Conservation (phyloP, 805 yeast species). For the Isabelozyma gotoi region DNA sequence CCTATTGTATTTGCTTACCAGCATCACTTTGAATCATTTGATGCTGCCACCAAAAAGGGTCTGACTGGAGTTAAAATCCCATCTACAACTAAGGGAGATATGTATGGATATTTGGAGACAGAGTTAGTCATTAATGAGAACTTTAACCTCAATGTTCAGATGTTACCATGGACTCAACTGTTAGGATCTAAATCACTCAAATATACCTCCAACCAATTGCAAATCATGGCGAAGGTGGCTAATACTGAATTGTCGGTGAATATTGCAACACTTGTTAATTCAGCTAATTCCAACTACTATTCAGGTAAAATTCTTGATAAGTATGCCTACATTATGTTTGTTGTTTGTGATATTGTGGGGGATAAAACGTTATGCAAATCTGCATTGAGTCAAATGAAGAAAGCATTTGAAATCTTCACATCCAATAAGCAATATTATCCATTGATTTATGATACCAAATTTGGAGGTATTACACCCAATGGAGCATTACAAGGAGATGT, state of each 20-base stretch:
- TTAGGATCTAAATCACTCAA: neutral
- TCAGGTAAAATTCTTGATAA: slow-evolving; percentile 17
- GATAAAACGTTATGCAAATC: slow-evolving; percentile 8
- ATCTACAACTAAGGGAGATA: slow-evolving; percentile 49
- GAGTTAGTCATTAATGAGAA: slow-evolving; percentile 37
- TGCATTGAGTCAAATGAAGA: slow-evolving; percentile 8
- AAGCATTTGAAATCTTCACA: slow-evolving; percentile 8
- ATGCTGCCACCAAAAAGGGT: slow-evolving; percentile 14
- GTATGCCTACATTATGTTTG: slow-evolving; percentile 10
- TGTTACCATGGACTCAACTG: slow-evolving; percentile 35
- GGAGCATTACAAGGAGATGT: slow-evolving; percentile 4
- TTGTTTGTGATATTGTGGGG: slow-evolving; percentile 13
- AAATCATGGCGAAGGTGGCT: slow-evolving; percentile 4
- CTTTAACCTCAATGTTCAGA: slow-evolving; percentile 43
- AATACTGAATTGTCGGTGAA: slow-evolving; percentile 8
- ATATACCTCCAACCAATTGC: slow-evolving; percentile 3
- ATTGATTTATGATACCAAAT: slow-evolving; percentile 16
- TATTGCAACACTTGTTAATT: slow-evolving; percentile 6
- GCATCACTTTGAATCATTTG: slow-evolving; percentile 53
- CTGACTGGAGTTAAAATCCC: slow-evolving; percentile 35
- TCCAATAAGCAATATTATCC: slow-evolving; percentile 7
- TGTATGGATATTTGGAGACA: slow-evolving; percentile 43
- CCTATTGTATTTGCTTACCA: slow-evolving; percentile 60
- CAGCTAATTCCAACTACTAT: slow-evolving; percentile 10
- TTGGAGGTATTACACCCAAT: slow-evolving; percentile 14